A percentile compares a stretch with the other conserved stretches of the same genome.
These are phyloP conservation scores for Colletotrichum liriopes DNA, from an alignment of 2,329 filamentous ascomycete species.

Conservation along the genomic window DNA sequence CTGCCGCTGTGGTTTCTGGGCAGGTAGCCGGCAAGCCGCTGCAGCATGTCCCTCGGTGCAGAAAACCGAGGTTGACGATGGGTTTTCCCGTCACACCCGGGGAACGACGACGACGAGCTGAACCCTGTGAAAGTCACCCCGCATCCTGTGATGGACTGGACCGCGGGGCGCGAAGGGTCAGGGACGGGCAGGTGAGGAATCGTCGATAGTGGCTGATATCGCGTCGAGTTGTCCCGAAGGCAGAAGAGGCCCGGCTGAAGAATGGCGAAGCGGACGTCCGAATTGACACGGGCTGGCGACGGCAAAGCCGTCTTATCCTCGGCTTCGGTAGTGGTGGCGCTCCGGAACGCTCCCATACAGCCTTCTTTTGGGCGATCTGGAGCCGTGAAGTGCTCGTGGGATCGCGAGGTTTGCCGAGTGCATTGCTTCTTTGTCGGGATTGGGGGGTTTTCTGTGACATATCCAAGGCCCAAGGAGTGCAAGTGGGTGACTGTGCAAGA, in stretches of 20 bases:
- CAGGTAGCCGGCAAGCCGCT: constrained; percentile 11
- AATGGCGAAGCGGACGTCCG: constrained; percentile 24
- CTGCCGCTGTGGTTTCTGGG: constrained; percentile 1
- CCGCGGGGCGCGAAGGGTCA: constrained; percentile 46
- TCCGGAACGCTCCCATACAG: constrained; percentile 22
- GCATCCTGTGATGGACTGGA: constrained; percentile 6
- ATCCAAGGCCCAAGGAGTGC: constrained; percentile 1
- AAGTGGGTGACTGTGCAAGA: not conserved
- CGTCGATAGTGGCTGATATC: constrained; percentile 22
- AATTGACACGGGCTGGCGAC: constrained; percentile 19
- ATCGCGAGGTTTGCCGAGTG: constrained; percentile 36
- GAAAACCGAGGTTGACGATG: constrained; percentile 25
- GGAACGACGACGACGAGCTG: constrained; percentile 7
- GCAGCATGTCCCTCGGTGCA: constrained; percentile 9
- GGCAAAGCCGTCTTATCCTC: constrained; percentile 43
- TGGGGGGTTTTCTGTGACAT: constrained; percentile 12
- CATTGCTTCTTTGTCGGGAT: constrained; percentile 16
- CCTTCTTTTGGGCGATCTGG: not conserved
- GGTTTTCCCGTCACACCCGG: constrained; percentile 23
- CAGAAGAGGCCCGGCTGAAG: not conserved
- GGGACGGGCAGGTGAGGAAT: constrained; percentile 36
- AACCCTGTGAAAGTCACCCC: constrained; percentile 9
- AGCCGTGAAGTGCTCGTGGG: constrained; percentile 35
- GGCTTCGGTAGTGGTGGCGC: constrained; percentile 34
- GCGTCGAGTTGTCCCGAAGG: constrained; percentile 34